Percentiles rank a stretch among this genome's conserved stretches.
These are phyloP conservation scores for Curvularia spicifera DNA, from an alignment of 2,329 filamentous ascomycete species.

Conservation along the genomic window DNA sequence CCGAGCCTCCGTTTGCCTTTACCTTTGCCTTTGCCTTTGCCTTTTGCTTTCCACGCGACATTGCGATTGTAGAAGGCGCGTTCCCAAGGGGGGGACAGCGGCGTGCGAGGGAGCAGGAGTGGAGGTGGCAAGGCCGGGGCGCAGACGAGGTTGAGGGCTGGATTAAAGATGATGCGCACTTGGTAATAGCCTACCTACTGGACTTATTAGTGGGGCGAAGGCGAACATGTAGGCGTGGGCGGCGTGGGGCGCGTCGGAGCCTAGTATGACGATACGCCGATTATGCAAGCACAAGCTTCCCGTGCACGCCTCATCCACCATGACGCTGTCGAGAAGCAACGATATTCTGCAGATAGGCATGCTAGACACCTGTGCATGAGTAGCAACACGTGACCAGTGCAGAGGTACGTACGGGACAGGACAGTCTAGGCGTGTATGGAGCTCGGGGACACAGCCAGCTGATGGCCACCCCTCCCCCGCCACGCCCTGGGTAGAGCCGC, in stretches of 20 bases:
- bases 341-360: no score
- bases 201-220: not conserved
- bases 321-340: no score
- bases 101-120: not conserved
- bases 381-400: not conserved
- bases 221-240: not conserved
- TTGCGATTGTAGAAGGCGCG: constrained; percentile 12
- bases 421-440: constrained; percentile 1
- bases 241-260: constrained; percentile 17
- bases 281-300: not conserved
- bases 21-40: constrained; percentile 30
- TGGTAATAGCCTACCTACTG: not conserved
- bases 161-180: constrained; percentile 18
- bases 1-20: constrained; percentile 31
- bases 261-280: constrained; percentile 9
- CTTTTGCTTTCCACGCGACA: constrained; percentile 37
- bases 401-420: not conserved
- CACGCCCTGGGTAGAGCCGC: constrained; percentile 12
- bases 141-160: not conserved
- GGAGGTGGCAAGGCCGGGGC: not conserved
- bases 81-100: not conserved
- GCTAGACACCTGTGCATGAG: not conserved
- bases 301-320: not conserved
- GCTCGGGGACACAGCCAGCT: constrained; percentile 14
- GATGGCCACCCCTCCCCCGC: constrained; percentile 19